phyloP scores from a whole-genome alignment of 1,139 yeast genomes.

The Pneumocystis wakefieldiae region DNA sequence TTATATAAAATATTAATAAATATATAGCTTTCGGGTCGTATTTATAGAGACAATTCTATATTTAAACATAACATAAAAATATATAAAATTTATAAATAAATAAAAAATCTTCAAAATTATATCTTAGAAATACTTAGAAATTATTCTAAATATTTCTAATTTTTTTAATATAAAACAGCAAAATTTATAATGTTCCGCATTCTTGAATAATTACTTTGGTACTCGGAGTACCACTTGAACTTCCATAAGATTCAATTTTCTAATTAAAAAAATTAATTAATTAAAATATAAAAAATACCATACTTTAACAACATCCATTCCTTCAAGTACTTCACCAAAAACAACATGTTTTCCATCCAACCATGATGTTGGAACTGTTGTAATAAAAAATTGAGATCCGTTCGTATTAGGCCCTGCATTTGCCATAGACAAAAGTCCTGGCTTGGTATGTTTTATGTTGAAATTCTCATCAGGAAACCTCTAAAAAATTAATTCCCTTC shows the following conservation, averaged over 20 bases:
- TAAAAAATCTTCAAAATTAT: neutral
- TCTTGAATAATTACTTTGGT: slow-evolving; percentile 65
- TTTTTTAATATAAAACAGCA: neutral
- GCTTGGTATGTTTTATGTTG: slow-evolving; percentile 28
- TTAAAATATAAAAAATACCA: too few species aligned
- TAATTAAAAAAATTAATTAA: neutral
- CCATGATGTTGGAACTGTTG: slow-evolving; percentile 94
- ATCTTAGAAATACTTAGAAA: neutral
- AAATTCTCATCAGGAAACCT: neutral
- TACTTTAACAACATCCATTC: slow-evolving; percentile 21
- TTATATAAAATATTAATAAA: too few species aligned
- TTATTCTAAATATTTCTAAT: neutral
- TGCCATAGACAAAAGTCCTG: slow-evolving; percentile 97
- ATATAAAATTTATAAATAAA: neutral
- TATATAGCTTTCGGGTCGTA: too few species aligned
- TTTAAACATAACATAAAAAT: too few species aligned
- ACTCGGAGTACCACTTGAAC: slow-evolving; percentile 67
- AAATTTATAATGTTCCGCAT: slow-evolving; percentile 42
- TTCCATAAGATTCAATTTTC: slow-evolving; percentile 62
- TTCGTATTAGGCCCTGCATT: slow-evolving; percentile 99
- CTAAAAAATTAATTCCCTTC: slow-evolving; percentile 42
- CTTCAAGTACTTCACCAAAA: slow-evolving; percentile 90
- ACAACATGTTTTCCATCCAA: slow-evolving; percentile 98
- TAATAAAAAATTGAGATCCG: slow-evolving; percentile 97
- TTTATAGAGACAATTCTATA: too few species aligned